A percentile compares a stretch with the other conserved stretches of the same genome.
These are phyloP conservation scores for Globisporangium canariense DNA, from an alignment of 352 stramenopile genomes.

Conservation along the genomic window DNA sequence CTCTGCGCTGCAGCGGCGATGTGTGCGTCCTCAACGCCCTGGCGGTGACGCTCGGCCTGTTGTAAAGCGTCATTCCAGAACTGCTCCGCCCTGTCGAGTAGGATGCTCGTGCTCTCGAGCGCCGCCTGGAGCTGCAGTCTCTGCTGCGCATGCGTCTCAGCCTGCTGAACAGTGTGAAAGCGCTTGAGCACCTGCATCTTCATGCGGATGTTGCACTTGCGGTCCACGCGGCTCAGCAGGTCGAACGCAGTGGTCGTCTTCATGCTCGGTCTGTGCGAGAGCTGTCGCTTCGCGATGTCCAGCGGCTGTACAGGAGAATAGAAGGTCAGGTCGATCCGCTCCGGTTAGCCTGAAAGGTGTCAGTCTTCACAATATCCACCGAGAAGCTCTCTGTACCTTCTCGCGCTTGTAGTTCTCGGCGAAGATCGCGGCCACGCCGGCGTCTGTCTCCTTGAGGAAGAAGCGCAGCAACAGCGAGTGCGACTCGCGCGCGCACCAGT, in stretches of 20 bases:
- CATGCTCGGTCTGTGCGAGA: slow-evolving; percentile 26
- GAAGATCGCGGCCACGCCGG: slow-evolving; percentile 36
- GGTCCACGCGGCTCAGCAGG: slow-evolving; percentile 41
- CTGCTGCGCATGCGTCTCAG: slow-evolving; percentile 8
- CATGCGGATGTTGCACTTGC: slow-evolving; percentile 52
- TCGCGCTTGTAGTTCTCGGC: slow-evolving; percentile 56
- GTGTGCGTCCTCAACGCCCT: slow-evolving; percentile 32
- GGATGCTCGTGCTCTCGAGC: slow-evolving; percentile 24
- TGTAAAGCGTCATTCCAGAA: slow-evolving; percentile 35
- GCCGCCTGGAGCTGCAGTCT: slow-evolving; percentile 31
- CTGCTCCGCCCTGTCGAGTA: slow-evolving; percentile 28
- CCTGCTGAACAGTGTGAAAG: slow-evolving; percentile 20
- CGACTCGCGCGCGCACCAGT: slow-evolving; percentile 64
- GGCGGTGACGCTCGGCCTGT: slow-evolving; percentile 33
- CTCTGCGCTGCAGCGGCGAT: slow-evolving; percentile 18
- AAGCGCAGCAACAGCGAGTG: slow-evolving; percentile 48
- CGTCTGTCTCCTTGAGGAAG: slow-evolving; percentile 59
- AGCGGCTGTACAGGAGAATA: slow-evolving; percentile 28
- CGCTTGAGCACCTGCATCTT: slow-evolving; percentile 59
- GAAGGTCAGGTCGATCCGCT: no score
- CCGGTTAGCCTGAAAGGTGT: no score
- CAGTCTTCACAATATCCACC: no score
- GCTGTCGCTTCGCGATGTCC: slow-evolving; percentile 46
- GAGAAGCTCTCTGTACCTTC: slow-evolving; percentile 26
- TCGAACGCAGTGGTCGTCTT: slow-evolving; percentile 30